Percentiles rank a stretch among this genome's conserved stretches.
Conservation (phyloP, 495 filamentous ascomycete species). For the Corynascus novoguineensis region DNA sequence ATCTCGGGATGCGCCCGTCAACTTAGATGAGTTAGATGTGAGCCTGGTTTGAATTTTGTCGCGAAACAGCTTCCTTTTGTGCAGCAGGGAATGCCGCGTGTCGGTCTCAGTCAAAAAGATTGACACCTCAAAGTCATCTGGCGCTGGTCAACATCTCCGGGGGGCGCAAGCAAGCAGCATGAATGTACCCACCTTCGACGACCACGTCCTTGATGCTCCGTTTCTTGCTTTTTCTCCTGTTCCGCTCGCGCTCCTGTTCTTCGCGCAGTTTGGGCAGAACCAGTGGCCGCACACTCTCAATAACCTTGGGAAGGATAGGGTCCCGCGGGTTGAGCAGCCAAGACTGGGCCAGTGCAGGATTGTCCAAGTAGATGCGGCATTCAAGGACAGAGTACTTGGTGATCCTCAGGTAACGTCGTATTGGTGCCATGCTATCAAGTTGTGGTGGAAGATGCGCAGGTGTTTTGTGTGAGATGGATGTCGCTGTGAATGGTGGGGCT, state of each 20-base stretch:
- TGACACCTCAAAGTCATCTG: slow-evolving; percentile 92
- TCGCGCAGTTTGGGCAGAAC: slow-evolving; percentile 87
- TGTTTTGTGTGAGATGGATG: too few species aligned
- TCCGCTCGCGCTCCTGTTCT: slow-evolving; percentile 64
- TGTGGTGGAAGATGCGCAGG: not conserved
- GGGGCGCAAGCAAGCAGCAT: not conserved
- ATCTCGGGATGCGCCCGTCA: slow-evolving; percentile 52
- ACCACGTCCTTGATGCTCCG: slow-evolving; percentile 85
- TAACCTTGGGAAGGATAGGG: slow-evolving; percentile 71
- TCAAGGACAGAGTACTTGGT: slow-evolving; percentile 88
- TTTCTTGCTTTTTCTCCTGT: slow-evolving; percentile 55
- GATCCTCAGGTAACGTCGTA: slow-evolving; percentile 77
- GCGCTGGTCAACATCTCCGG: not conserved
- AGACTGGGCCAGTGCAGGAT: slow-evolving; percentile 66
- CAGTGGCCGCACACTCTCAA: slow-evolving; percentile 73
- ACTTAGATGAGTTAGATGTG: slow-evolving; percentile 52
- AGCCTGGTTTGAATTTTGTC: slow-evolving; percentile 49
- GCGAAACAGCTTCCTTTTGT: slow-evolving; percentile 70
- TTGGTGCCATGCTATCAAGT: slow-evolving; percentile 69
- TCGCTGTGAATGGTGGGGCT: not conserved
- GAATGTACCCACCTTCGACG: slow-evolving; percentile 57
- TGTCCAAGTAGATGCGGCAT: slow-evolving; percentile 90
- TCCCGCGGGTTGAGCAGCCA: slow-evolving; percentile 77
- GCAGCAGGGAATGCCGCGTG: slow-evolving; percentile 81
- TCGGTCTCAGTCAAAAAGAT: slow-evolving; percentile 86